Evolutionary conservation across 441 rosid species (phyloP), one percentile per base, ranked within the genome.

Genomic region (Aleurites moluccanus): DNA sequence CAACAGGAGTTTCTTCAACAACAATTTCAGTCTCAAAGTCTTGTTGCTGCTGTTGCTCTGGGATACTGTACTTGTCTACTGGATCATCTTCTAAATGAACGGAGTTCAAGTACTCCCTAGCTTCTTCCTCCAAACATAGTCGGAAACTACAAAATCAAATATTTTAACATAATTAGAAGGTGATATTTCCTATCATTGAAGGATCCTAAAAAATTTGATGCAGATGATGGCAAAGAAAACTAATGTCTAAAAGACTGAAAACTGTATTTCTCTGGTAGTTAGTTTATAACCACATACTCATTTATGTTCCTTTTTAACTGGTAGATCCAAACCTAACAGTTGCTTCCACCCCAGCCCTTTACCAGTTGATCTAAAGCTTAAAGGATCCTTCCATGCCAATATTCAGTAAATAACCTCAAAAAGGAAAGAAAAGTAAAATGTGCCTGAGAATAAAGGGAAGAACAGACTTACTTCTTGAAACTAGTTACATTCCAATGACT

Each of bases 101-200:
- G 16, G 82, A 77, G 59, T 77, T 61, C 67, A 80, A 78, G 77
- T 79, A 85, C 30, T 87, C 92, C 72, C 79, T 80, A 42, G 85
- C 80, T 75, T 87, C 88, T 74, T 87, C 89, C 52, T 83, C 86
- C 80, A 80, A 33, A 73, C 79, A 84, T 88, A 86, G 77, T 87
- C 77, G 30, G 90, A 75, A 55, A 83, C 96, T 87, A 79, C 75
- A 63, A 47, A 49, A 3, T 53, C 67, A 79, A 61, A 57, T 55
- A 56, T 76, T 56, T 74, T 64, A 73, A 70, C 25, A 75, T 7
- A 67, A n/a, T 18, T 40, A 69, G 45, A 20, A 69, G 8, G 42
- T 2, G 2, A n/a, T 11, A 20, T 0, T 4, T 47, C 40, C 20
- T n/a, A 42, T 11, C n/a, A 59, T 25, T 59, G 78, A 55, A 65